Evolutionary conservation across 345 rosid genomes (phyloP).

Genomic region (Murraya koenigii): DNA sequence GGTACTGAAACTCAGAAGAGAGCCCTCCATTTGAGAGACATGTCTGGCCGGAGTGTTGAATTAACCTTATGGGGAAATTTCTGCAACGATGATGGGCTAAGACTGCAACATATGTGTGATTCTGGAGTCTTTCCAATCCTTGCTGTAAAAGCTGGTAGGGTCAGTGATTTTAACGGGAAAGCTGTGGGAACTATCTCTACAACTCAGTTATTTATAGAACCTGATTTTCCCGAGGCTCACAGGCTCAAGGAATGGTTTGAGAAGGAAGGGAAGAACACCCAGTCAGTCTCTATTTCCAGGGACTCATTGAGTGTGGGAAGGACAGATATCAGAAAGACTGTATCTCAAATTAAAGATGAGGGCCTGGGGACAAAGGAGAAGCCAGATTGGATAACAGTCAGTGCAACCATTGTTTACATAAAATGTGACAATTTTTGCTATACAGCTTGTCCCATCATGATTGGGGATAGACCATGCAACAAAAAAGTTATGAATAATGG

Average conservation of each 20-base stretch:
- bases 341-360: constrained; percentile 89
- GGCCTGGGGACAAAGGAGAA: constrained; percentile 87
- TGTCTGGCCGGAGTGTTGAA: constrained; percentile 82
- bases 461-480: constrained; percentile 78
- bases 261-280: constrained; percentile 60
- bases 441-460: constrained; percentile 82
- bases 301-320: constrained; percentile 49
- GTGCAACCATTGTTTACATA: constrained; percentile 57
- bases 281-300: constrained; percentile 70
- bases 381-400: constrained; percentile 85
- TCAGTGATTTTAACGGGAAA: constrained; percentile 83
- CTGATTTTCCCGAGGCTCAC: constrained; percentile 69
- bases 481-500: constrained; percentile 92
- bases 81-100: constrained; percentile 73
- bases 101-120: constrained; percentile 69
- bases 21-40: constrained; percentile 74
- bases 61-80: constrained; percentile 87
- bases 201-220: constrained; percentile 71
- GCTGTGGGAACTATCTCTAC: constrained; percentile 70
- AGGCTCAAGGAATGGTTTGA: constrained; percentile 73
- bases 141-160: constrained; percentile 72
- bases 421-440: constrained; percentile 87
- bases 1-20: constrained; percentile 80
- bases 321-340: constrained; percentile 59
- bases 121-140: constrained; percentile 74